Evolutionary conservation across 2,329 filamentous ascomycete genomes (phyloP).

Genomic region (Madurella mycetomatis): DNA sequence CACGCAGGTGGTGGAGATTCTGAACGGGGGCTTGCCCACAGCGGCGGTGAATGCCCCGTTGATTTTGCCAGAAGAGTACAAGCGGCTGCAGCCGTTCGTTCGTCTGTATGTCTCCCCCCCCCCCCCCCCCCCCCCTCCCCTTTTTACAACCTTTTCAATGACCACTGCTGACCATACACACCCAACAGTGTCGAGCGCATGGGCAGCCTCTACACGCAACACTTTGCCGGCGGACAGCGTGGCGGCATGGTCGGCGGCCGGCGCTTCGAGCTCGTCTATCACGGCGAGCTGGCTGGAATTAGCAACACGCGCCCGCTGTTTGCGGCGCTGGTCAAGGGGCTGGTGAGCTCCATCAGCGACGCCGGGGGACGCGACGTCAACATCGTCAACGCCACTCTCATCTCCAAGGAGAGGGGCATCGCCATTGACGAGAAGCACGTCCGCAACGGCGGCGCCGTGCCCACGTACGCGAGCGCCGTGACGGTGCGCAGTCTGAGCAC

Average conservation of each 20-base stretch:
- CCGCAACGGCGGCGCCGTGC: slow-evolving; percentile 55
- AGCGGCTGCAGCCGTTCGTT: slow-evolving; percentile 72
- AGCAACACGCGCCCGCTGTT: slow-evolving; percentile 75
- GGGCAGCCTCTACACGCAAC: slow-evolving; percentile 74
- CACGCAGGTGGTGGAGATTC: slow-evolving; percentile 69
- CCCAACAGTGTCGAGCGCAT: slow-evolving; percentile 61
- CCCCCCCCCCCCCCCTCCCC: not conserved
- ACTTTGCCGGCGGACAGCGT: slow-evolving; percentile 48
- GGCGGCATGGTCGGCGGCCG: slow-evolving; percentile 53
- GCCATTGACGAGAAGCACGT: slow-evolving; percentile 69
- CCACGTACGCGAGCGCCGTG: slow-evolving; percentile 64
- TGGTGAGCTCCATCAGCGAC: slow-evolving; percentile 65
- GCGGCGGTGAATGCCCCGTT: slow-evolving; percentile 77
- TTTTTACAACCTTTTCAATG: not conserved
- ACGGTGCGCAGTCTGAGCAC: slow-evolving; percentile 50
- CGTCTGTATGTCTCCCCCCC: slow-evolving; percentile 39
- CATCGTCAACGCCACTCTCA: slow-evolving; percentile 74
- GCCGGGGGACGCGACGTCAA: slow-evolving; percentile 66
- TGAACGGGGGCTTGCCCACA: slow-evolving; percentile 68
- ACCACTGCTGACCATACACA: not conserved
- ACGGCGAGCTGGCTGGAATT: slow-evolving; percentile 67
- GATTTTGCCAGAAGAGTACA: slow-evolving; percentile 75
- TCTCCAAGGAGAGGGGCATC: slow-evolving; percentile 73
- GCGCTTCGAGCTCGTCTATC: slow-evolving; percentile 72
- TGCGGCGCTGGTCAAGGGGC: slow-evolving; percentile 72